Base-by-base conservation (phyloP, 352 stramenopile species). In the Globisporangium viniferum region DNA sequence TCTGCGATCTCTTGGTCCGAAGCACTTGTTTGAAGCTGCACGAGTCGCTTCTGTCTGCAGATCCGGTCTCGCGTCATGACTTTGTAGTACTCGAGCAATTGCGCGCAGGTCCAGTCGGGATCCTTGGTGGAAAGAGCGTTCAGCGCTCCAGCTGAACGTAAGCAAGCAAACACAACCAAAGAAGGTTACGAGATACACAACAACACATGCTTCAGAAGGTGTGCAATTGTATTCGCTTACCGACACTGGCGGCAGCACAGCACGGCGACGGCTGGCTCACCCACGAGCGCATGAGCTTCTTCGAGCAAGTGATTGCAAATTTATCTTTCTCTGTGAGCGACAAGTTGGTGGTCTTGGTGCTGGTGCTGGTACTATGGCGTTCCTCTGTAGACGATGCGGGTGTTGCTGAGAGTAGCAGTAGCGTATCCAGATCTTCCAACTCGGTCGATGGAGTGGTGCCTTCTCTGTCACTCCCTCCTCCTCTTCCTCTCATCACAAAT, bases 211-310 rank as follows among this genome's bases (percentile, higher is more conserved):
- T n/a, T 48, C 4, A 44, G 14, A 18, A 44, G 5, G 36, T 48
- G 41, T 14, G 1, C 44, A 51, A 33, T 33, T 33, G 31, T 2
- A 20, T 18, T 61, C 5, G 62, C 64, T 12, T 60, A 81, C 75
- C 72, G 1, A 92, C 35, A 10, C 73, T 72, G 1, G 86, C 84
- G 5, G 86, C 86, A 22, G 81, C 86, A 66, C 84, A 94, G 63
- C 79, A 92, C 7, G 86, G 82, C 20, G 72, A 87, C 18, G 78
- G 72, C 68, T 94, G 86, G 29, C 75, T 79, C 12, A 89, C 80
- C 81, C 82, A 93, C 31, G 74, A 80, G 20, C 44, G 31, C 41
- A 90, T 68, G 8, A 86, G 53, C n/a, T 51, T 57, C 22, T 9
- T 22, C 8, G 66, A 70, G 48, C 22, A 55, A 10, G 24, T 39